Base-by-base conservation (phyloP, 257 asterid species). In the Catharanthus roseus region DNA sequence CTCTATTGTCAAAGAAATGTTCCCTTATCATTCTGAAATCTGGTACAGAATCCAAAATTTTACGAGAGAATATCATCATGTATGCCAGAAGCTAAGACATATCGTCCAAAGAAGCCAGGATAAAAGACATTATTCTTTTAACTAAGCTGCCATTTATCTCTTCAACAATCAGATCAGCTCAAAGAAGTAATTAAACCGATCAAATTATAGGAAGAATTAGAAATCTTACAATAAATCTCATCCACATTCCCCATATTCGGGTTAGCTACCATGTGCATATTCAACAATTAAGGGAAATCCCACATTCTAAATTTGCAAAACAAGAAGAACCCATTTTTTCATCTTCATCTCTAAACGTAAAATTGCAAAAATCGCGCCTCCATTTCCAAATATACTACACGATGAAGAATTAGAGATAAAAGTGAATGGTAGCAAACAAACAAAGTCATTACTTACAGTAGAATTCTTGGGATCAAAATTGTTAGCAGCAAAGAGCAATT, bases 401-500 rank as follows among this genome's bases (percentile, higher is more conserved):
- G 7, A 71, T 10, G 23, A 18, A 26, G 29, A 12, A 45, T 33
- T 24, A 33, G 47, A 45, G 15, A 10, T 9, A 23, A 33, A 67
- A 29, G 2, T 0, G 5, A 56, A 15, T 18, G n/a, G 12, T 1
- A n/a, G 23, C 9, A 7, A 44, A 42, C 9, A 23, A 41, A 58
- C 36, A 24, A 6, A 10, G 21, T n/a, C 50, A 34, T 19, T 11
- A 82, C 86, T 75, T 74, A 82, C 86, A 55, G 70, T 21, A 21
- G 82, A 79, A 67, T 69, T 64, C 61, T 77, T 65, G 36, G 74
- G 73, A 56, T 75, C 82, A 70, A 77, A 68, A 65, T 71, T 70
- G 47, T 80, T 77, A 9, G 82, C 86, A 41, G 84, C 68, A 54
- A 82, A 53, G 42, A 82, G 78, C 58, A 82, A 42, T 39, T 74